Conservation (phyloP, 2,329 filamentous ascomycete genomes). For the Ceratocystis cacaofunesta region DNA sequence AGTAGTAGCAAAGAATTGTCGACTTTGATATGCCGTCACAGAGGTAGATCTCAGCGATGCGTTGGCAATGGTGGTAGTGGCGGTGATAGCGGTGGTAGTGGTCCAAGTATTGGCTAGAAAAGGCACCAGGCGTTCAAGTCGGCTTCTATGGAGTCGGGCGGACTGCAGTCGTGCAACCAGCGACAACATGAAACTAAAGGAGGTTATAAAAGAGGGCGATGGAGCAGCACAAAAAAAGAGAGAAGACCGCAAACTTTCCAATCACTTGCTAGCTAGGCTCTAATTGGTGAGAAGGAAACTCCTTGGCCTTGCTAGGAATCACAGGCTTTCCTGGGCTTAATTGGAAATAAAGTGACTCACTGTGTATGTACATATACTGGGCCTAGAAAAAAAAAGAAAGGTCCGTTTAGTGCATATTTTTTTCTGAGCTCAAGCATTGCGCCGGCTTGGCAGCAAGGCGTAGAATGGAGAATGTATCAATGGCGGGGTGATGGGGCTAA, state of each 20-base stretch:
- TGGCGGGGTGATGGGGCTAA: neutral
- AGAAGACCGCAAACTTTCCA: neutral
- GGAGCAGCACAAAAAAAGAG: neutral
- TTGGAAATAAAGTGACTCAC: neutral
- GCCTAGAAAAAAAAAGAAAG: neutral
- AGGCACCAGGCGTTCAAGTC: neutral
- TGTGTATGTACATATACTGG: neutral
- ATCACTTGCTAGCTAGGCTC: neutral
- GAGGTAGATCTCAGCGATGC: neutral
- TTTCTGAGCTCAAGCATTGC: neutral
- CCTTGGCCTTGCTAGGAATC: neutral
- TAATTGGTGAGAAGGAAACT: conserved; percentile 1
- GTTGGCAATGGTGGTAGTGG: neutral
- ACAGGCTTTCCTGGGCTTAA: neutral
- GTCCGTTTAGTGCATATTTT: conserved; percentile 2
- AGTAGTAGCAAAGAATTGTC: neutral
- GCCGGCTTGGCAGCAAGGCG: neutral
- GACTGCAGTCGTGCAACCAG: conserved; percentile 2
- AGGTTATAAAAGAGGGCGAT: neutral
- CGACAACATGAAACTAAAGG: neutral
- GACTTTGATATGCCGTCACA: neutral
- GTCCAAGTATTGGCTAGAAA: neutral
- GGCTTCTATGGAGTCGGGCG: conserved; percentile 7
- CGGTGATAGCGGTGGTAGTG: neutral
- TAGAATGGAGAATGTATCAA: neutral